Evolutionary conservation across 2,329 filamentous ascomycete genomes (phyloP).

Genomic region (Exophiala sp.): DNA sequence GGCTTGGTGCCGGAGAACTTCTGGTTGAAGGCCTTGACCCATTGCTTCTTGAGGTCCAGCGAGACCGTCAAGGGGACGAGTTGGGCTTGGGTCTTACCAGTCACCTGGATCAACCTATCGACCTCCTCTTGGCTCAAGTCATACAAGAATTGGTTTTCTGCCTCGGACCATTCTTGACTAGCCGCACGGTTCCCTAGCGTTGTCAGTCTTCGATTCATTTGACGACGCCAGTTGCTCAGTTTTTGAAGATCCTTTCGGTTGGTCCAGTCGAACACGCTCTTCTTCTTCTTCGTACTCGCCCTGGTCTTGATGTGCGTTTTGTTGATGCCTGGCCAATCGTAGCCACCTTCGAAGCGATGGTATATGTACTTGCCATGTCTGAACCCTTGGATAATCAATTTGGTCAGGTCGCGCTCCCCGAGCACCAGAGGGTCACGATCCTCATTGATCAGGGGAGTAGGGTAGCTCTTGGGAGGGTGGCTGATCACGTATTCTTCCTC

Average conservation of each 20-base stretch:
- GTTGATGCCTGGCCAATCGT: not conserved
- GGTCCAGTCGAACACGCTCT: conserved; percentile 16
- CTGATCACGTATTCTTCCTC: not conserved
- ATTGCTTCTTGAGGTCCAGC: conserved; percentile 7
- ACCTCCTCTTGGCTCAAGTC: conserved; percentile 5
- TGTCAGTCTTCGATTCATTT: conserved; percentile 4
- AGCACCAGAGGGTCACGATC: not conserved
- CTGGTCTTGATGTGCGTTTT: not conserved
- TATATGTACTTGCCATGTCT: conserved; percentile 7
- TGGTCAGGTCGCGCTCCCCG: not conserved
- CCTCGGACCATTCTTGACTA: conserved; percentile 25
- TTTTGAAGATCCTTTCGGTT: conserved; percentile 13
- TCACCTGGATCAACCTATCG: not conserved
- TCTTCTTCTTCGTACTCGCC: not conserved
- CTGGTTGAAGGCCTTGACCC: conserved; percentile 13
- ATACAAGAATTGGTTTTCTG: conserved; percentile 25
- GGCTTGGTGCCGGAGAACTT: conserved; percentile 12
- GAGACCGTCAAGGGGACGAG: conserved; percentile 3
- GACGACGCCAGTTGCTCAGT: conserved; percentile 20
- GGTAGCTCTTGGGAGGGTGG: not conserved
- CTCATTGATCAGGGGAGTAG: conserved; percentile 5
- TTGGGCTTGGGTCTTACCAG: conserved; percentile 2
- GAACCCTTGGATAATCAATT: conserved; percentile 19
- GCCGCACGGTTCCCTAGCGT: not conserved
- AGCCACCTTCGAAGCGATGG: conserved; percentile 8